Evolutionary conservation across 805 yeast species (phyloP), one percentile per base, ranked within the genome.

Genomic region (Cyberlindnera samutprakarnensis): DNA sequence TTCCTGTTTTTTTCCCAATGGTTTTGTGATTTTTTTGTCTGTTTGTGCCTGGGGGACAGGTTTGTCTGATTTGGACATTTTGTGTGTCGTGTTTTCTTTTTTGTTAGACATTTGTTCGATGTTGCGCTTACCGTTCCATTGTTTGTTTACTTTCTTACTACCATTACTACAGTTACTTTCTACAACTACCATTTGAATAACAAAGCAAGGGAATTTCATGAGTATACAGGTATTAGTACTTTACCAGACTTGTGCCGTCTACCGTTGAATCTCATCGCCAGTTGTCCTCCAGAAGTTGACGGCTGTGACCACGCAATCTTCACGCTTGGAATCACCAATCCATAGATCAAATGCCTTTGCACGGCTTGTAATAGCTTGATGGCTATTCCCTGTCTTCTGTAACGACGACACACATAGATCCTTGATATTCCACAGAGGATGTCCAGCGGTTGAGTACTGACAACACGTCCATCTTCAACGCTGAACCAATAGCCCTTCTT

Each of bases 231-330:
- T 6, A 73, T 55, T 24, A 73, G 52, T 1, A 49, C 38, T 40
- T 64, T 68, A 0, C 79, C 79, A 18, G 68, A 56, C 35, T 64
- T 68, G 47, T 78, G 85, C 18, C 36, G 51, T 1, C 68, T 70
- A 0, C 79, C 75, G 46, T 74, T 76, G 46, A 72, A 78, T 19
- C 48, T 55, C 21, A 51, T 52, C 0, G 87, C 85, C 20, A 79
- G 59, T 35, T 66, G 62, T 2, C 75, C 74, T 0, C 90, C 90
- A 36, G 68, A 64, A 30, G 64, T 70, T 36, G 82, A 74, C 0
- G 88, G 87, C 49, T 80, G 90, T 27, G 84, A 75, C 72, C 84
- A 80, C 1, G 76, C 82, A 14, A 80, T 50, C 37, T 72, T 66
- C 12, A 39, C 42, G 35, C 54, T 66, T 2, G 55, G 53, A 11